Conservation (phyloP, 306 rosid species). For the peach (Prunus persica) region DNA sequence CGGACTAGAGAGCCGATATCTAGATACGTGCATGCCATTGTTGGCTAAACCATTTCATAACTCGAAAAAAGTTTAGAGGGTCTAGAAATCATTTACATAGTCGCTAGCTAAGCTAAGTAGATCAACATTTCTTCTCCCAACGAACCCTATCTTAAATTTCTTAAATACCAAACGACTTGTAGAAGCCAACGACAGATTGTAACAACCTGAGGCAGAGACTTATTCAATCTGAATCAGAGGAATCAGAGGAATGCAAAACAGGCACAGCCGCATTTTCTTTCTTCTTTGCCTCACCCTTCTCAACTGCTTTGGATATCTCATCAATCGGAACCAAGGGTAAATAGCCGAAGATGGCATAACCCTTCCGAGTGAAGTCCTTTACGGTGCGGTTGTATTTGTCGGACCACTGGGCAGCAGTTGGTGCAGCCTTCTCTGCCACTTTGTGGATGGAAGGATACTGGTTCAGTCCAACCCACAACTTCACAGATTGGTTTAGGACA, state of each 20-base stretch:
- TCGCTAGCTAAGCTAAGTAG: not conserved
- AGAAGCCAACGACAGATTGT: not conserved
- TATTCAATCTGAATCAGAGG: conserved; percentile 35
- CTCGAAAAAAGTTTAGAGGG: not conserved
- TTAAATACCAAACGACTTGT: not conserved
- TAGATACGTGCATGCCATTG: not conserved
- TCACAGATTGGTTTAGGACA: conserved; percentile 39
- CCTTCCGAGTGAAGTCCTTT: conserved; percentile 45
- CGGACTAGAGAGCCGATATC: not conserved
- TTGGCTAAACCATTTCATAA: not conserved
- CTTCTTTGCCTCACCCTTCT: conserved; percentile 33
- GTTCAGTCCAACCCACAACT: conserved; percentile 50
- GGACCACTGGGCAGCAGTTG: conserved; percentile 41
- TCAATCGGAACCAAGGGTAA: conserved; percentile 70
- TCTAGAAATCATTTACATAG: conserved; percentile 16
- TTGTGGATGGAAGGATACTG: conserved; percentile 44
- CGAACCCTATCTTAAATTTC: not conserved
- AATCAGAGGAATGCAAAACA: conserved; percentile 11
- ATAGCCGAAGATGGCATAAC: conserved; percentile 45
- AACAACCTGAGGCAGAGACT: not conserved
- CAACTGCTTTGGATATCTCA: conserved; percentile 45
- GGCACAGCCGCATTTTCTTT: conserved; percentile 19
- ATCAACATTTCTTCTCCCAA: conserved; percentile 2
- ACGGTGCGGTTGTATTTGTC: conserved; percentile 60
- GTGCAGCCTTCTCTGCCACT: conserved; percentile 48